Base-by-base conservation (phyloP, 108 stramenopile species). In the Epithemia pelagica region DNA sequence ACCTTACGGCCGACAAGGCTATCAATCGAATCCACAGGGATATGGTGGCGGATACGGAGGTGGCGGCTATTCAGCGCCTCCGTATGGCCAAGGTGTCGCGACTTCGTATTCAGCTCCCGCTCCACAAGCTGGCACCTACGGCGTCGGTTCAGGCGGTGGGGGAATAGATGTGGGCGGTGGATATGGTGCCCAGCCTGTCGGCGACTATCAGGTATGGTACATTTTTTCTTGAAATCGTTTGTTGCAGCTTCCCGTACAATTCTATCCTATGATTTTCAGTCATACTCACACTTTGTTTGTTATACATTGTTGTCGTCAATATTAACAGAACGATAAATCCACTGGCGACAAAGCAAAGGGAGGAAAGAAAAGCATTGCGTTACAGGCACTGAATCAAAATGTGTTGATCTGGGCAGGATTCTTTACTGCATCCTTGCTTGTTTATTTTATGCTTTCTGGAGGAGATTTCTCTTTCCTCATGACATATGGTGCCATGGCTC, bases 401-500 rank as follows among this genome's bases (percentile, higher is more conserved):
- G 89, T 93, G n/a, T 75, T 87, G 30, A 82, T 93, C 63, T 96
- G 96, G 96, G 91, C 88, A 66, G 94, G 88, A 25, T 97, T 96
- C 70, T 89, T 96, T 61, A 87, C 94, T 15, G 77, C 77, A 28
- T 93, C 96, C 10, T 70, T 97, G n/a, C 83, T 96, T 51, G 90
- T 97, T 52, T 99, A 92, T 73, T 86, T 82, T 75, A 59, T 96
- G 30, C 55, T 97, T 18, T 93, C 92, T 24, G 93, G 90, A 28
- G 95, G 96, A 24, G 98, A 99, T 72, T 99, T 99, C 77, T 96
- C 95, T 60, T 98, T 99, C 71, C 86, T 99, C 30, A 93, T 99
- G 94, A 97, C 96, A 0, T 97, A 96, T 58, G 98, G 94, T 26
- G 93, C 96, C 62, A 90, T 99, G 80, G 89, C 95, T 37, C 88